Evolutionary conservation across 1,284 basidiomycete genomes (phyloP).

Genomic region (Erythrobasidium hasegawianum): DNA sequence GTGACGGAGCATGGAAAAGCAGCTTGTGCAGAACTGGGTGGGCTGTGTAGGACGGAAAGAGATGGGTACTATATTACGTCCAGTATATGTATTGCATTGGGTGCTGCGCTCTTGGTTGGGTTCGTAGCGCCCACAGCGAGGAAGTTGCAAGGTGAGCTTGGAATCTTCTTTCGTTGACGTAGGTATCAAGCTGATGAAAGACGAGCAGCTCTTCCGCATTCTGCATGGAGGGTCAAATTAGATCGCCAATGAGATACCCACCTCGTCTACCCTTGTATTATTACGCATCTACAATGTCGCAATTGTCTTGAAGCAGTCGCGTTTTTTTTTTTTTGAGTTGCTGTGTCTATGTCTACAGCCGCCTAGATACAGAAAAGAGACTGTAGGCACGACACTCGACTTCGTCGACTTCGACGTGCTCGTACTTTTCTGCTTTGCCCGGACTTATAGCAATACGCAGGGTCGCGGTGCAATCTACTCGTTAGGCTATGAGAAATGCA

Average conservation of each 20-base stretch:
- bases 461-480: no score
- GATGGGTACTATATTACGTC: conserved; percentile 93
- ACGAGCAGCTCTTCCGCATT: conserved; percentile 36
- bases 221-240: conserved; percentile 40
- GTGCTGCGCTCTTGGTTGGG: conserved; percentile 64
- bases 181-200: not conserved
- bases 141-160: conserved; percentile 75
- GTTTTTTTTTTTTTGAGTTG: no score
- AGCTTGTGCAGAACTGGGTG: conserved; percentile 68
- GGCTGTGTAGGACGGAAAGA: conserved; percentile 72
- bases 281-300: no score
- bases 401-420: no score
- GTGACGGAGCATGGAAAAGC: conserved; percentile 83
- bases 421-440: no score
- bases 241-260: conserved; percentile 30
- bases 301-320: no score
- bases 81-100: conserved; percentile 70
- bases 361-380: no score
- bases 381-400: no score
- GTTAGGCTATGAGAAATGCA: no score
- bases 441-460: no score
- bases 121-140: conserved; percentile 81
- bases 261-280: no score
- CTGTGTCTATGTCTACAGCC: no score
- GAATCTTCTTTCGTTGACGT: not conserved